Conservation (phyloP, 306 rosid genomes). For the Oemleria cerasiformis region DNA sequence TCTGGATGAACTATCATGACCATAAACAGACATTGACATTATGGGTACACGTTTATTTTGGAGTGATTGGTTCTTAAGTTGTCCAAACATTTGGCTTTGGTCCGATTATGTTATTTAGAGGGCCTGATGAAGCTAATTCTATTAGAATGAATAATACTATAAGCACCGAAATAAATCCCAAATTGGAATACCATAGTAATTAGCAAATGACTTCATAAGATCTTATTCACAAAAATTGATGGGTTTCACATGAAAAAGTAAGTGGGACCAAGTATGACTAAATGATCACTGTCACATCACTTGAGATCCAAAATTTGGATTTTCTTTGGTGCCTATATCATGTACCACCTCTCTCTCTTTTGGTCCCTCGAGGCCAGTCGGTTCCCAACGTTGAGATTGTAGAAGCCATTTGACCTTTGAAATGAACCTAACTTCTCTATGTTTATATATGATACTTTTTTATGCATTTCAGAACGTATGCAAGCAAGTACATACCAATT, state of each 20-base stretch:
- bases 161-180: background rate
- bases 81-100: constrained; percentile 1
- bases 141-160: background rate
- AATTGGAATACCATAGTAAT: background rate
- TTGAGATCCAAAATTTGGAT: background rate
- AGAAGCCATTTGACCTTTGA: background rate
- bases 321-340: background rate
- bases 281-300: background rate
- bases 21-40: constrained; percentile 6
- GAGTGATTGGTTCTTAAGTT: background rate
- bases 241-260: constrained; percentile 3
- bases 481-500: constrained; percentile 99
- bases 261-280: background rate
- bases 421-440: background rate
- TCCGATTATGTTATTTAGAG: constrained; percentile 5
- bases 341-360: background rate
- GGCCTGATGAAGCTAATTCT: background rate
- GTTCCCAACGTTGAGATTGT: constrained; percentile 10
- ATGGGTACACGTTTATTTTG: background rate
- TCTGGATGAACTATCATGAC: constrained; percentile 6
- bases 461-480: constrained; percentile 74
- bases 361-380: background rate
- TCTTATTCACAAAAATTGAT: background rate
- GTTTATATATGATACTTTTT: constrained; percentile 13
- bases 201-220: background rate